phyloP scores from a whole-genome alignment of 495 filamentous ascomycete species.

The Darksidea phi region DNA sequence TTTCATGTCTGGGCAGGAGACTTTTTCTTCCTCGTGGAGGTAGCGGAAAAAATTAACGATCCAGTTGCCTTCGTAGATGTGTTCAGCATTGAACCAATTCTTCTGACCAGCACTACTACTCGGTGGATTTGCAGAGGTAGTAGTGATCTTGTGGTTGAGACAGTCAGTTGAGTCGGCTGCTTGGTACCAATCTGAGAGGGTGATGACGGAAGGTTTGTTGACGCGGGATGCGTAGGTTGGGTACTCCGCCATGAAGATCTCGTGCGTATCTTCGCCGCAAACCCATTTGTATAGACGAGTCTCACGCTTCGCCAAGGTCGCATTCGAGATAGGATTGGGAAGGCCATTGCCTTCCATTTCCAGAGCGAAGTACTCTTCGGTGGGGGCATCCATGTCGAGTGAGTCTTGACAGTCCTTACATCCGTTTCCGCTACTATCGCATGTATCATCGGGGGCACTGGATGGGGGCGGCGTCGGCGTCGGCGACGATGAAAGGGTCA shows the following conservation, averaged over 20 bases:
- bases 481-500: not conserved
- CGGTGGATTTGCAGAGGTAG: not conserved
- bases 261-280: not conserved
- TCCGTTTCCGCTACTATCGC: conserved; percentile 3
- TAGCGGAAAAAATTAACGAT: conserved; percentile 5
- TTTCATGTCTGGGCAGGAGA: conserved; percentile 2
- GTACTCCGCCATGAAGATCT: conserved; percentile 5
- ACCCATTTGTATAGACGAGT: conserved; percentile 9
- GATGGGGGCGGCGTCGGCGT: not conserved
- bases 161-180: conserved; percentile 8
- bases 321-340: not conserved
- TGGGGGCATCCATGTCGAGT: conserved; percentile 3
- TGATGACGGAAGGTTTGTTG: not conserved
- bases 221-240: not conserved
- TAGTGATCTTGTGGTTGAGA: conserved; percentile 11
- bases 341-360: not conserved
- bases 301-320: not conserved
- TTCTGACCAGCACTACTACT: too few species aligned
- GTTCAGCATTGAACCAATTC: conserved; percentile 3
- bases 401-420: conserved; percentile 12
- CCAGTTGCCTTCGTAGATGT: conserved; percentile 20
- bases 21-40: not conserved
- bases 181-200: conserved; percentile 3
- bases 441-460: not conserved
- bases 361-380: conserved; percentile 13